Conservation (phyloP, 1,139 yeast species). For the Lodderomyces theae region DNA sequence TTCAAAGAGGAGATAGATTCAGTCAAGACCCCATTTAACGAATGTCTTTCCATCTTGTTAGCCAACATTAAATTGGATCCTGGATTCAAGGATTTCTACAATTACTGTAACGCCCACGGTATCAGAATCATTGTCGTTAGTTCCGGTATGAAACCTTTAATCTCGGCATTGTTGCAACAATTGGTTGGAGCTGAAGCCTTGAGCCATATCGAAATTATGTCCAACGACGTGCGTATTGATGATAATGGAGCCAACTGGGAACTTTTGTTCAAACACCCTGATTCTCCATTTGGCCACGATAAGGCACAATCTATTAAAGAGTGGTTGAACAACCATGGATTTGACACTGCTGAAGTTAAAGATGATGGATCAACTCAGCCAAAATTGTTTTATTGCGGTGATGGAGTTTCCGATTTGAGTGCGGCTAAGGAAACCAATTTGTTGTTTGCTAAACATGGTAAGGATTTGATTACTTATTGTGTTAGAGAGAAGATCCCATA, state of each 20-base stretch:
- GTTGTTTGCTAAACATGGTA: slow-evolving; percentile 88
- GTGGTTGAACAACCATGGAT: slow-evolving; percentile 47
- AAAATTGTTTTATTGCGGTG: slow-evolving; percentile 86
- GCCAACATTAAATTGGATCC: slow-evolving; percentile 76
- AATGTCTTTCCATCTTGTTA: slow-evolving; percentile 69
- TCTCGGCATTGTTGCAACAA: slow-evolving; percentile 67
- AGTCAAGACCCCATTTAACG: slow-evolving; percentile 69
- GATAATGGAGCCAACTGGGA: slow-evolving; percentile 58
- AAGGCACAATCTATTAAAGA: slow-evolving; percentile 80
- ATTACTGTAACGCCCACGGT: slow-evolving; percentile 68
- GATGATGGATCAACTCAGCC: slow-evolving; percentile 33
- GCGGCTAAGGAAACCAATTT: slow-evolving; percentile 95
- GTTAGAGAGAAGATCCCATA: slow-evolving; percentile 77
- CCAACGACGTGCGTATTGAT: slow-evolving; percentile 68
- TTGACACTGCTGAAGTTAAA: slow-evolving; percentile 14
- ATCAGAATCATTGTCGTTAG: slow-evolving; percentile 82
- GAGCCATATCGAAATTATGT: slow-evolving; percentile 70
- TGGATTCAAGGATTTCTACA: slow-evolving; percentile 78
- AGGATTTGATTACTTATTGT: slow-evolving; percentile 85
- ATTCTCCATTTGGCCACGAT: slow-evolving; percentile 89
- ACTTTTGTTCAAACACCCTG: slow-evolving; percentile 76
- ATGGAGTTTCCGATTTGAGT: slow-evolving; percentile 91
- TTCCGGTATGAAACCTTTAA: slow-evolving; percentile 91
- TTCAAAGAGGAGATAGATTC: slow-evolving; percentile 83
- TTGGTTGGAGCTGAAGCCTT: slow-evolving; percentile 78